Base-by-base conservation (phyloP, 257 asterid species). In the Mentha longifolia region DNA sequence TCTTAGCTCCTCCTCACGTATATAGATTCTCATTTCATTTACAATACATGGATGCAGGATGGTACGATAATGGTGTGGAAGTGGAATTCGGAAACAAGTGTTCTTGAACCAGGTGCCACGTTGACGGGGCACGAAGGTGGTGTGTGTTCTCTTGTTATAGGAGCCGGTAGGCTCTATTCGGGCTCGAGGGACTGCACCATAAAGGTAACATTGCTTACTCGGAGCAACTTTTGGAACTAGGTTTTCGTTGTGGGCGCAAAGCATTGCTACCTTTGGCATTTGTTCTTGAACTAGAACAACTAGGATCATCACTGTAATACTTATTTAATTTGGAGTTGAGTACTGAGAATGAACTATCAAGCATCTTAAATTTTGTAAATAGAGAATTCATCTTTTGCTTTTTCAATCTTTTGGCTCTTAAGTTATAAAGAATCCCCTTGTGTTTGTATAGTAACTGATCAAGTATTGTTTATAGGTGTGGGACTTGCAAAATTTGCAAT, bases 11-110 rank as follows among this genome's bases (percentile, higher is more conserved):
- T 22, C 3, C 61, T 14, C 47, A 42, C 25, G 5, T 16, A 5
- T 6, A 11, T 5, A 16, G 49, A 1, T 39, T 63, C 42, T 64
- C 54, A 22, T 25, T 14, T 43, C 7, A 19, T 22, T 45, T 64
- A 64, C 20, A 5, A 22, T 37, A 46, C 54, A 28, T 65, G 54
- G 54, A 37, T 60, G 79, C 84, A 89, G 90, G 88, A 84, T 72
- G 97, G 96, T 11, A 51, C 77, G 47, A 82, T 91, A 61, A 63
- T 82, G 51, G 89, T 83, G 8, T 88, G 96, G 96, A 85, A 75
- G 45, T 79, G 65, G 46, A 25, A 51, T 46, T 64, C 71, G 0
- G 89, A 64, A 17, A 60, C 78, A 17, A 69, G 37, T 50, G 20
- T 6, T 30, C 77, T 68, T 12, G 85, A 85, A 67, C 77, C 61